Conservation (phyloP, 768 basidiomycete genomes). For the Lentinula raphanica region DNA sequence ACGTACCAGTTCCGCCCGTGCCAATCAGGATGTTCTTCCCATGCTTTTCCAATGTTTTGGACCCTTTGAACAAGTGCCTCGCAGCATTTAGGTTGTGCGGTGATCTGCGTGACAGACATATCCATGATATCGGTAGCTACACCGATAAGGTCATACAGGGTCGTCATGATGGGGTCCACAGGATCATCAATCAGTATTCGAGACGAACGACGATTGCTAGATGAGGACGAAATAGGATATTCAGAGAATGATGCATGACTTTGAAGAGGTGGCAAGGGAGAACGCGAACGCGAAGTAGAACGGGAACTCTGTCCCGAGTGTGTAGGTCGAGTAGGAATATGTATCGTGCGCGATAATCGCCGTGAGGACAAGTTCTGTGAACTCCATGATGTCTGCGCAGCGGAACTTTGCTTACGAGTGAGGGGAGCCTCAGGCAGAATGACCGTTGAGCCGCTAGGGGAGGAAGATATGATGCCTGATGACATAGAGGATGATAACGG, state of each 20-base stretch:
- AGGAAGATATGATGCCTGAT: slow-evolving; percentile 50
- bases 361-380: slow-evolving; percentile 58
- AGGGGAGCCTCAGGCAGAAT: slow-evolving; percentile 60
- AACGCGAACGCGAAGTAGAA: slow-evolving; percentile 91
- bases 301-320: slow-evolving; percentile 83
- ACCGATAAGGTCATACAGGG: slow-evolving; percentile 86
- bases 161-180: slow-evolving; percentile 82
- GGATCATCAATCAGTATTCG: slow-evolving; percentile 83
- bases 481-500: slow-evolving; percentile 51
- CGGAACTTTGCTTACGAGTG: slow-evolving; percentile 55
- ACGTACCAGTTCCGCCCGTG: slow-evolving; percentile 98
- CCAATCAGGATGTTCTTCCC: slow-evolving; percentile 99
- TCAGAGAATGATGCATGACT: slow-evolving; percentile 65
- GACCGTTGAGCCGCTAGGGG: slow-evolving; percentile 55
- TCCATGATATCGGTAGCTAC: slow-evolving; percentile 93
- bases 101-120: slow-evolving; percentile 82
- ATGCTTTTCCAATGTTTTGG: slow-evolving; percentile 86
- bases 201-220: slow-evolving; percentile 68
- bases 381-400: slow-evolving; percentile 49
- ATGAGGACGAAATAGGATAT: slow-evolving; percentile 37
- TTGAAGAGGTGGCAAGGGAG: slow-evolving; percentile 74
- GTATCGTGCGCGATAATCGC: slow-evolving; percentile 80
- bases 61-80: slow-evolving; percentile 85
- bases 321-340: slow-evolving; percentile 61
- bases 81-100: slow-evolving; percentile 78